Percentiles rank a stretch among this genome's conserved stretches.
These are phyloP conservation scores for Citrullus mucosospermus DNA, from an alignment of 306 rosid species.

Conservation along the genomic window DNA sequence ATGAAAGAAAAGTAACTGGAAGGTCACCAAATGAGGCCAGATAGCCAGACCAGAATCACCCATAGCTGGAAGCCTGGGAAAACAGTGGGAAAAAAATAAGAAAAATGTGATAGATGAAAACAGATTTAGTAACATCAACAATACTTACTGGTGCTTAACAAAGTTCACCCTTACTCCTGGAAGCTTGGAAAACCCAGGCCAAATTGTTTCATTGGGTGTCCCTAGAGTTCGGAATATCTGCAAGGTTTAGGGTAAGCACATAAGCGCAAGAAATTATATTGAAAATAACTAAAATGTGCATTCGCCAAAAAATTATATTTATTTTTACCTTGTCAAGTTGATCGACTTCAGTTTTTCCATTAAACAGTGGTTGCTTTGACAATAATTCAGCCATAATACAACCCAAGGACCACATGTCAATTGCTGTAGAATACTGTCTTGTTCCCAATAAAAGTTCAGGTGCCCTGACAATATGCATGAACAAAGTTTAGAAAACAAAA, in stretches of 20 bases:
- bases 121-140: slow-evolving; percentile 2
- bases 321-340: slow-evolving; percentile 84
- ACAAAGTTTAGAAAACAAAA: neutral
- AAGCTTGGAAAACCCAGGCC: slow-evolving; percentile 91
- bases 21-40: slow-evolving; percentile 88
- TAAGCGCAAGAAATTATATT: neutral
- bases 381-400: slow-evolving; percentile 97
- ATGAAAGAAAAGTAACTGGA: slow-evolving; percentile 31
- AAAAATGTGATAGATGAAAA: neutral
- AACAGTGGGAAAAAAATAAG: slow-evolving; percentile 52
- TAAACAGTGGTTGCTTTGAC: slow-evolving; percentile 84
- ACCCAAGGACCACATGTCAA: slow-evolving; percentile 98
- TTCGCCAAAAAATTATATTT: neutral
- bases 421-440: slow-evolving; percentile 81
- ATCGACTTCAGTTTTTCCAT: slow-evolving; percentile 90
- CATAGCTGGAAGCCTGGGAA: slow-evolving; percentile 99
- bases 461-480: slow-evolving; percentile 41
- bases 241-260: neutral
- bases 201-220: slow-evolving; percentile 93
- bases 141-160: slow-evolving; percentile 97
- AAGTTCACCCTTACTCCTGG: slow-evolving; percentile 98
- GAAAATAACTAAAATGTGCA: neutral
- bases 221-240: slow-evolving; percentile 88
- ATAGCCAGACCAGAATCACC: slow-evolving; percentile 96
- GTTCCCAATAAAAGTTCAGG: slow-evolving; percentile 92